Evolutionary conservation across 1,139 yeast genomes (phyloP).

Genomic region (Candida freyschussii): DNA sequence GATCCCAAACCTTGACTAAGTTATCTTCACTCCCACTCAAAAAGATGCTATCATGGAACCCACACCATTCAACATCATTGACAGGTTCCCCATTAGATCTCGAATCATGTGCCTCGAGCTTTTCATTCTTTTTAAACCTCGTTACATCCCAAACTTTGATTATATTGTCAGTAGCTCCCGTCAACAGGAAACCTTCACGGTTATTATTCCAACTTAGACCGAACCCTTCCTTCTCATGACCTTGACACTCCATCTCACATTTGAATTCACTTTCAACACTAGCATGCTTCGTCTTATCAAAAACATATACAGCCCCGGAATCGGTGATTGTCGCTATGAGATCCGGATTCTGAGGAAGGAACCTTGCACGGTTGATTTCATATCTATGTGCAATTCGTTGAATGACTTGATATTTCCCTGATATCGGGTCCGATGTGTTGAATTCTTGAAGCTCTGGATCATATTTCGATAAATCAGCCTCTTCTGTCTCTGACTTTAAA

Average conservation of each 20-base stretch:
- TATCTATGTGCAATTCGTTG: constrained; percentile 31
- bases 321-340: constrained; percentile 75
- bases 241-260: constrained; percentile 29
- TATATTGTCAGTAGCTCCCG: constrained; percentile 56
- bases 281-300: constrained; percentile 46
- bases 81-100: constrained; percentile 36
- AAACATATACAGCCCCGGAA: constrained; percentile 64
- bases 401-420: constrained; percentile 11
- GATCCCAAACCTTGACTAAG: constrained; percentile 45
- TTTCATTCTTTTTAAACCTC: constrained; percentile 20
- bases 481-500: constrained; percentile 10
- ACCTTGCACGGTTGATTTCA: constrained; percentile 76
- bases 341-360: constrained; percentile 70
- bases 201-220: constrained; percentile 60
- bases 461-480: constrained; percentile 15
- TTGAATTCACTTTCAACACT: constrained; percentile 19
- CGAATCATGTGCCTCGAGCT: constrained; percentile 7
- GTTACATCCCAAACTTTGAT: constrained; percentile 52
- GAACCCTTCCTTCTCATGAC: constrained; percentile 55
- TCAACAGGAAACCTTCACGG: constrained; percentile 46
- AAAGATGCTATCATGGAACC: constrained; percentile 53
- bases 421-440: constrained; percentile 12
- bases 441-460: constrained; percentile 21
- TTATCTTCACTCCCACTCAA: constrained; percentile 57
- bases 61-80: constrained; percentile 60